Evolutionary conservation across 2,329 filamentous ascomycete species (phyloP), one percentile per base, ranked within the genome.

Genomic region (Colletotrichum aenigma): DNA sequence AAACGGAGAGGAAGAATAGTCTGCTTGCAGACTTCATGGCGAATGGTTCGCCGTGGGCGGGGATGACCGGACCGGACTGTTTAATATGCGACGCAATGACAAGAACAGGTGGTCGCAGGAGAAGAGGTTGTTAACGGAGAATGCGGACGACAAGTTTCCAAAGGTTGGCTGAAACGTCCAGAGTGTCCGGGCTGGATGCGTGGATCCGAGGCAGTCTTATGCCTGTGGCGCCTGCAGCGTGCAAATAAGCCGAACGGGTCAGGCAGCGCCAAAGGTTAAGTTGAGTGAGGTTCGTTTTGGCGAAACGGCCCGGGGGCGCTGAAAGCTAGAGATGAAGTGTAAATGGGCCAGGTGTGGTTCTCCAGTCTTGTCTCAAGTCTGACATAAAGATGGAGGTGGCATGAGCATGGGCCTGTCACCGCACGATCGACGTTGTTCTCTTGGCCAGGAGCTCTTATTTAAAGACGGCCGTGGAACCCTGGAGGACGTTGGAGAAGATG

Each of bases 1-100:
- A 91, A 74, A 91, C 81, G 36, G 88, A 87, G 77, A 92, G 86
- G 80, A 88, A 91, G 80, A 92, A 91, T 68, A 90, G 83, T 79
- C 87, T 88, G 78, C 87, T 86, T 52, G 89, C 89, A 79, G 89
- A 84, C 82, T 85, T 89, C 90, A 91, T 91, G 77, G 76, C 80
- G 55, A 16, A 58, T 6, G 12, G 24, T 26, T n/a, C 36, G 30
- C 18, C n/a, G 36, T 26, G 24, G 34, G 70, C 43, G 70, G 38
- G 43, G 34, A 15, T 36, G 69, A 56, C 55, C 38, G 48, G 26
- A 43, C 24, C 18, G 62, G 38, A 32, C 18, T 24, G 28, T 55
- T 69, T 68, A 71, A 66, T 69, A 65, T 60, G 65, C 64, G 7
- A 26, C 28, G 36, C 13, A 16, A 60, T 16, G 15, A 26, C 28